Base-by-base conservation (phyloP, 73 alveolate genomes). In the Uronychia setigera region DNA sequence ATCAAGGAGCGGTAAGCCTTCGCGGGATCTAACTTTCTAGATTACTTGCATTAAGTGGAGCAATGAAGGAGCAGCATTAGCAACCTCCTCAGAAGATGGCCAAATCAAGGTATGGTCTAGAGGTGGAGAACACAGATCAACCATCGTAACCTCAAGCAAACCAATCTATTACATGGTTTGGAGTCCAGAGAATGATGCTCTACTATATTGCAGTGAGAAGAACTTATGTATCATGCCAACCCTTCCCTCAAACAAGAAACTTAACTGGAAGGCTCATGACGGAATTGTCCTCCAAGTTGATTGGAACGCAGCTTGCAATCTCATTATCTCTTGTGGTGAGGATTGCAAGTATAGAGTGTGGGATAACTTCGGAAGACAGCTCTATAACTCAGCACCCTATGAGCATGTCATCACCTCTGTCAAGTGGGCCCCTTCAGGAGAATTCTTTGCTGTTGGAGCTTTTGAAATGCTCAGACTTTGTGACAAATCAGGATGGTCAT, bases 401-500 rank as follows among this genome's bases (percentile, higher is more conserved):
- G 99, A 98, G 80, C 96, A 98, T 79, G 99, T 98, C 1, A 97
- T 96, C 46, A 97, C 99, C 0, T 80, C 98, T 60, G 92, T 98
- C 33, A 97, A 98, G 11, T 98, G 99, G 99, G 93, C 99, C 28
- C 99, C 99, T 58, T 93, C 94, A 58, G 99, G 99, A 30, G 98
- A 96, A 35, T 94, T 93, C 81, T 96, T 95, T 87, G 99, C 99
- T 14, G 99, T 97, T 26, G 99, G 98, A 31, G 86, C 98, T 77
- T 95, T 91, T 91, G 98, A 98, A 88, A 97, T 98, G 98, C 81
- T 98, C 80, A 95, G 99, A 93, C 95, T 98, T 28, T 98, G 99
- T 76, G 99, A 98, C 89, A 98, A 97, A 80, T 95, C 99, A 9
- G 99, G 99, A 35, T 98, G 99, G 99, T 93, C 99, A 32, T 96